A percentile compares a stretch with the other conserved stretches of the same genome.
Evolutionary conservation across 257 asterid species (phyloP).

Genomic region (Nicotiana otophora): DNA sequence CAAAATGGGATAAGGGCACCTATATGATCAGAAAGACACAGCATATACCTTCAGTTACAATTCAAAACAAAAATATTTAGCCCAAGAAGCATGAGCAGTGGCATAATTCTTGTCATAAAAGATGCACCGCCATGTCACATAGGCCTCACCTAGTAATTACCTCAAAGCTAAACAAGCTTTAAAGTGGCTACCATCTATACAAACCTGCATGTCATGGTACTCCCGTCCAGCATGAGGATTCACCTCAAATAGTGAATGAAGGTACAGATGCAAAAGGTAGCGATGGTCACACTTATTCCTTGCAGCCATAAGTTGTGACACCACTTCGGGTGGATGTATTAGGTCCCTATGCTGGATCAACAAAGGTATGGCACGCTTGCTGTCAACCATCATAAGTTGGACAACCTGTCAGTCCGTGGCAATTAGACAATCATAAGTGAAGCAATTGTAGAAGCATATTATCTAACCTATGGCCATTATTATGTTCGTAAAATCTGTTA

Average conservation of each 20-base stretch:
- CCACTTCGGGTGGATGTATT: conserved; percentile 77
- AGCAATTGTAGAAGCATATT: background rate
- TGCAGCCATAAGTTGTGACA: conserved; percentile 75
- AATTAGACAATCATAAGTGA: conserved; percentile 1
- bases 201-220: conserved; percentile 97
- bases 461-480: background rate
- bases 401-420: conserved; percentile 60
- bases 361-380: conserved; percentile 73
- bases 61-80: background rate
- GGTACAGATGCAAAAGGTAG: conserved; percentile 60
- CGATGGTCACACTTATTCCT: conserved; percentile 57
- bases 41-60: background rate
- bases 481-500: background rate
- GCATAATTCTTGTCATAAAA: background rate
- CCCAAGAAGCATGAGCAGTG: background rate
- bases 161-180: background rate
- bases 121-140: background rate
- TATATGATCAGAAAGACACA: background rate
- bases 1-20: background rate
- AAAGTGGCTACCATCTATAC: conserved; percentile 5
- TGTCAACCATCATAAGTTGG: conserved; percentile 91
- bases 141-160: background rate
- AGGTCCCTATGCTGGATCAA: conserved; percentile 69
- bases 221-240: conserved; percentile 90
- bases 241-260: conserved; percentile 70